Evolutionary conservation across 1,284 basidiomycete species (phyloP), one percentile per base, ranked within the genome.

Genomic region (Moesziomyces sp.): DNA sequence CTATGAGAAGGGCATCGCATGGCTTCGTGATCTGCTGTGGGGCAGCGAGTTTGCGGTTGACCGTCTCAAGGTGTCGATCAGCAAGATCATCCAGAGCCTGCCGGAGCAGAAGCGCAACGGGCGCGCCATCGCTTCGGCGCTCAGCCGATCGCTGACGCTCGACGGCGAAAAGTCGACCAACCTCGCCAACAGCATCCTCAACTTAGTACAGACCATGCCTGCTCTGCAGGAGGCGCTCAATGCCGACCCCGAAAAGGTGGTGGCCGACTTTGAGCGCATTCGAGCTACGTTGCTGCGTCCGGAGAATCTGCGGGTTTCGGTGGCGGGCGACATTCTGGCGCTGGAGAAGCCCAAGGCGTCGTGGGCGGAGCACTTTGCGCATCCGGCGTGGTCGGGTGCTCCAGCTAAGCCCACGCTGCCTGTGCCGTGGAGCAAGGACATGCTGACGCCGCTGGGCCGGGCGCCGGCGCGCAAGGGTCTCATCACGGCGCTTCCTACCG

Each of bases 21-120:
- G 96, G 95, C 85, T 99, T 35, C 89, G 90, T 56, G 94, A 99
- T 84, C 86, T 99, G 19, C 85, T 99, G n/a, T 92, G 91, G 81
- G 89, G 91, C 47, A 88, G 89, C 50, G 86, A 91, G 61, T 98
- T 98, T 80, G 89, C 91, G 74, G 89, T 90, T 74, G 93, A 97
- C 49, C 88, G 94, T 91, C 86, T 99, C 38, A 90, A 91, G 78
- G 90, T 99, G 45, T 91, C 90, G 45, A 87, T 93, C 44, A 93
- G 94, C 24, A 98, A 98, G 86, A 89, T 94, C 52, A 89, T 92
- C 45, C 96, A 98, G 84, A 91, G 91, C 26, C 87, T 99, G n/a
- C 97, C 97, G 0, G 91, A 94, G 80, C 88, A 93, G 82, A 99
- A 98, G 87, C 89, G 97, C 47, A 92, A 94, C 79, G 97, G 95